A percentile compares a stretch with the other conserved stretches of the same genome.
These are phyloP conservation scores for Chlamydomonas asymmetrica DNA, from an alignment of 139 green algal species.

Conservation along the genomic window DNA sequence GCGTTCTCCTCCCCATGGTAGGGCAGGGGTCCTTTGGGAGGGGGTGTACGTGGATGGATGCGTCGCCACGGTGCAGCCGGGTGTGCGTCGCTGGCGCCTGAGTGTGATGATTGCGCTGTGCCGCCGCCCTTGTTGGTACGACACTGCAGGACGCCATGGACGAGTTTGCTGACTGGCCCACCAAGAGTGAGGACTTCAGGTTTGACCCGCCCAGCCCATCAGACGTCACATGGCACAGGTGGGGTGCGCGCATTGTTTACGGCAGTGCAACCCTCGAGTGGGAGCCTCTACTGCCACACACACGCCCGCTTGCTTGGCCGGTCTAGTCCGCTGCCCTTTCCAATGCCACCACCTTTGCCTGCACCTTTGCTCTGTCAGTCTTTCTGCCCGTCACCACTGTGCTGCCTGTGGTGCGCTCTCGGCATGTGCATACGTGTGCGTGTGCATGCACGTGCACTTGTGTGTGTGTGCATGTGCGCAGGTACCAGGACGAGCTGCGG, in stretches of 20 bases:
- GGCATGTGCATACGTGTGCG: no score
- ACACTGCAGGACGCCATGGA: constrained; percentile 63
- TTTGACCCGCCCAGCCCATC: constrained; percentile 52
- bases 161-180: constrained; percentile 59
- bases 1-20: no score
- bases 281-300: not conserved
- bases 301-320: not conserved
- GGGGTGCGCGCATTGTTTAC: not conserved
- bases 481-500: constrained; percentile 59
- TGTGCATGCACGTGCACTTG: no score
- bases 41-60: not conserved
- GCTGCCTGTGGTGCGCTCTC: no score
- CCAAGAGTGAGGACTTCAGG: constrained; percentile 50
- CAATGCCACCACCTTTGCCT: no score
- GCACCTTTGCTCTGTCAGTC: no score
- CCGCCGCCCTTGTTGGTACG: not conserved
- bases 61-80: not conserved
- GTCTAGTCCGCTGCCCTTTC: no score
- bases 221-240: constrained; percentile 62
- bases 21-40: no score
- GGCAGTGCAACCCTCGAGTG: no score
- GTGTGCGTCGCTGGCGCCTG: not conserved
- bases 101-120: not conserved
- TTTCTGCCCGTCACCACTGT: no score
- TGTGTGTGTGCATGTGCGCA: no score